Evolutionary conservation across 495 filamentous ascomycete genomes (phyloP).

Genomic region (Cercophora samala): DNA sequence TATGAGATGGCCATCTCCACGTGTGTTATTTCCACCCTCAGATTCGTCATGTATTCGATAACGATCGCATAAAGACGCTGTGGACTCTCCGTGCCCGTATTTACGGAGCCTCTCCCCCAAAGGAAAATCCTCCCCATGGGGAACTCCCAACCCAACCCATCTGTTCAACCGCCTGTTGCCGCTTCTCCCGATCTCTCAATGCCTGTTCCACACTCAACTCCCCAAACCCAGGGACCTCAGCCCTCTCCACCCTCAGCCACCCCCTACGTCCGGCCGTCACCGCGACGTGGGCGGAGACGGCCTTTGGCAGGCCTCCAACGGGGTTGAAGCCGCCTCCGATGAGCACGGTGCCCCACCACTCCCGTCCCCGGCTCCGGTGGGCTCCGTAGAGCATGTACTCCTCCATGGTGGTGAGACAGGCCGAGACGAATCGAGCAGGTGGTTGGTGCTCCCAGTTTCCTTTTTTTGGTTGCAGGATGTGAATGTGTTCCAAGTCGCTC

Average conservation of each 20-base stretch:
- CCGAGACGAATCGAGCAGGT: constrained; percentile 21
- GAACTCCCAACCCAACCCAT: constrained; percentile 30
- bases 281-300: constrained; percentile 25
- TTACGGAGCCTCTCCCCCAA: constrained; percentile 12
- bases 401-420: constrained; percentile 34
- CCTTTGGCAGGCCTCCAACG: constrained; percentile 1
- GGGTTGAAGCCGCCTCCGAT: constrained; percentile 34
- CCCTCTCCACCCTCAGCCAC: constrained; percentile 47
- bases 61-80: neutral
- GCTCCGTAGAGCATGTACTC: constrained; percentile 48
- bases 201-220: constrained; percentile 25
- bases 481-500: constrained; percentile 38
- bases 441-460: constrained; percentile 9
- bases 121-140: constrained; percentile 29
- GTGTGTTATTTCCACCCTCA: neutral
- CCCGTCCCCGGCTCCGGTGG: constrained; percentile 43
- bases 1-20: neutral
- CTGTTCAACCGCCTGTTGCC: constrained; percentile 24
- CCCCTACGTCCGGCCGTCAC: constrained; percentile 46
- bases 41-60: neutral
- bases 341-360: constrained; percentile 51
- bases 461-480: constrained; percentile 38
- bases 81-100: constrained; percentile 5
- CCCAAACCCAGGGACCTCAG: constrained; percentile 30
- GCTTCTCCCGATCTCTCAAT: constrained; percentile 18